Conservation (phyloP, 2,329 filamentous ascomycete genomes). For the Fusarium domesticum region DNA sequence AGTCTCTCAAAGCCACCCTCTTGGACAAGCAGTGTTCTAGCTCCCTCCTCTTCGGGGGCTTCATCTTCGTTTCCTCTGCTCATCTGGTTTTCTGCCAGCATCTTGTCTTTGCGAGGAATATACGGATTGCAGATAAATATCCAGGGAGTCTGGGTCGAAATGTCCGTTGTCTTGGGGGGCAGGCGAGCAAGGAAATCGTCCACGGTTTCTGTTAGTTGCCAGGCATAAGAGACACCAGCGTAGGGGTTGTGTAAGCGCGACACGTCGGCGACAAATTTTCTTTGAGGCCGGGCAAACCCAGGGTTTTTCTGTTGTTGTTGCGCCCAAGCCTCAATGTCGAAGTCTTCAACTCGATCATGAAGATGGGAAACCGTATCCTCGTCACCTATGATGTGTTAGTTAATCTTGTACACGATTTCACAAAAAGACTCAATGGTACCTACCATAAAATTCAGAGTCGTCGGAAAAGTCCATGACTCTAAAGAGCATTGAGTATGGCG, state of each 20-base stretch:
- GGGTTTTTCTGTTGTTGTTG: slow-evolving; percentile 26
- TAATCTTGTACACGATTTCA: background rate
- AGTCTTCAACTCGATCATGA: slow-evolving; percentile 47
- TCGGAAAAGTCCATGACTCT: slow-evolving; percentile 39
- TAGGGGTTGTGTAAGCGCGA: slow-evolving; percentile 56
- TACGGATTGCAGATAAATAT: slow-evolving; percentile 71
- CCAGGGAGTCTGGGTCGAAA: slow-evolving; percentile 54
- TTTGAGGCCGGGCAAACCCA: slow-evolving; percentile 26
- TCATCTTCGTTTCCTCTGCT: slow-evolving; percentile 49
- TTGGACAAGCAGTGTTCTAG: slow-evolving; percentile 48
- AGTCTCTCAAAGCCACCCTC: slow-evolving; percentile 52
- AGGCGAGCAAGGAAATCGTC: slow-evolving; percentile 65
- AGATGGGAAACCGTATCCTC: slow-evolving; percentile 47
- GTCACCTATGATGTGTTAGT: slow-evolving; percentile 48
- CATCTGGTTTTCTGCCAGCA: slow-evolving; percentile 34
- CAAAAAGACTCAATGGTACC: background rate
- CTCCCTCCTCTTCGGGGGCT: slow-evolving; percentile 44
- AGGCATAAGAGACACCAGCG: slow-evolving; percentile 51
- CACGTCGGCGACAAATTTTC: slow-evolving; percentile 14
- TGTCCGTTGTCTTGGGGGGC: slow-evolving; percentile 60
- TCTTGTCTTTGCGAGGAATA: slow-evolving; percentile 37
- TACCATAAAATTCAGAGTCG: slow-evolving; percentile 59
- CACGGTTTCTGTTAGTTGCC: slow-evolving; percentile 63
- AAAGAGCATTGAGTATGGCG: background rate
- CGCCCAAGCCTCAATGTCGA: slow-evolving; percentile 49